Evolutionary conservation across 2,329 filamentous ascomycete genomes (phyloP), one percentile per base, ranked within the genome.

Genomic region (Chaetomiaceae sp.): DNA sequence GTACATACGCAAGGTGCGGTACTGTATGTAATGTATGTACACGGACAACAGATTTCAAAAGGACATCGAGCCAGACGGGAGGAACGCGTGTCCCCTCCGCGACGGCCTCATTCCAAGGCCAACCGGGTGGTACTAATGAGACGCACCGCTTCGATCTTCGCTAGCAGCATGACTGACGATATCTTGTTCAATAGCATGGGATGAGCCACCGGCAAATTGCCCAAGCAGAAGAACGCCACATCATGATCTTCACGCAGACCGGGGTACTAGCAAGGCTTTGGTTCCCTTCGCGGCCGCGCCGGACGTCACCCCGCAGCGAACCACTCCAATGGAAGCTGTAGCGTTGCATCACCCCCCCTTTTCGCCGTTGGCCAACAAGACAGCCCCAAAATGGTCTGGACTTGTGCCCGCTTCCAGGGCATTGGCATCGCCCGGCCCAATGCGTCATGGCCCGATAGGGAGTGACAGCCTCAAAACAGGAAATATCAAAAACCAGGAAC

Each of bases 301-400:
- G 55, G 54, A 64, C 64, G 65, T 66, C 65, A 67, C 64, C 44
- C 53, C 56, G 53, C 59, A 58, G 51, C 33, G 42, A 10, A 50
- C 55, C 60, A 18, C 3, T 20, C 59, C 58, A 60, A 58, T 13
- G 25, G 25, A 27, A 27, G 25, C 25, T 27, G 5, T 27, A 27
- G 25, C 5, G 25, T 27, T 9, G 25, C 25, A 27, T 27, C 25
- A 27, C 25, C 5, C 25, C 25, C 25, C 25, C 9, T 5, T 5
- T 9, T 5, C 5, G 25, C 25, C 25, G 5, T 27, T 38, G 27
- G 20, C 63, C 62, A 64, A 66, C 63, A 32, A 60, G 7, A 21
- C 7, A 34, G 14, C n/a, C 25, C 25, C n/a, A n/a, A 27, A 27
- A 27, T 9, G 25, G 25, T 27, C 25, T 27, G 25, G 25, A 5